Evolutionary conservation across 768 basidiomycete genomes (phyloP).

Genomic region (Leccinum subgranulosum): DNA sequence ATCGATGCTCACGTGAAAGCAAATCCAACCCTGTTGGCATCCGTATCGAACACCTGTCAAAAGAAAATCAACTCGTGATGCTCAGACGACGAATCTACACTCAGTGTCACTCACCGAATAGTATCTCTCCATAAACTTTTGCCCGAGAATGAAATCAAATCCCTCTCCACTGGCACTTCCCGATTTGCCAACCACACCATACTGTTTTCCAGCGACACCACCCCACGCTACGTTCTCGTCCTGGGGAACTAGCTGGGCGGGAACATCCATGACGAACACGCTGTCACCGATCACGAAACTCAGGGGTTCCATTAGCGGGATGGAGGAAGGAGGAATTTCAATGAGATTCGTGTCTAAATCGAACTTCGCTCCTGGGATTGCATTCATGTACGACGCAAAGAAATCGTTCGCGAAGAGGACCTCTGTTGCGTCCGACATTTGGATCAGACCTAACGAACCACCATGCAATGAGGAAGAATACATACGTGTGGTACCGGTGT

Average conservation of each 20-base stretch:
- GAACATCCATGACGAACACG: not conserved
- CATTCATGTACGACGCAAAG: slow-evolving; percentile 7
- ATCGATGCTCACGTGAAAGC: not conserved
- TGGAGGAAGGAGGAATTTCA: slow-evolving; percentile 11
- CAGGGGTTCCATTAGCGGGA: slow-evolving; percentile 7
- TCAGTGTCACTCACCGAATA: not conserved
- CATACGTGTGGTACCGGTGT: not conserved
- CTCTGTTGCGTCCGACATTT: not conserved
- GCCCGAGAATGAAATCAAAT: not conserved
- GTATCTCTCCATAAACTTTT: not conserved
- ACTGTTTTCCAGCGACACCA: not conserved
- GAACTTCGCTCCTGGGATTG: slow-evolving; percentile 10
- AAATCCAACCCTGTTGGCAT: not conserved
- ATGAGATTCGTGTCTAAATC: not conserved
- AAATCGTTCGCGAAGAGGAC: slow-evolving; percentile 10
- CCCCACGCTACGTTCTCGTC: not conserved
- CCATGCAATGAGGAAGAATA: not conserved
- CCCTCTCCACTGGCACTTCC: not conserved
- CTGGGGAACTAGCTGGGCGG: not conserved
- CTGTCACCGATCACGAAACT: slow-evolving; percentile 3
- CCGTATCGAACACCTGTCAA: not conserved
- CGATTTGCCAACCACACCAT: not conserved
- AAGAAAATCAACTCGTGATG: not conserved
- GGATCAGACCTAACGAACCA: not conserved
- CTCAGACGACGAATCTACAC: not conserved